These are phyloP conservation scores for Puccinia coronata DNA, from an alignment of 1,284 basidiomycete genomes.

Conservation along the genomic window DNA sequence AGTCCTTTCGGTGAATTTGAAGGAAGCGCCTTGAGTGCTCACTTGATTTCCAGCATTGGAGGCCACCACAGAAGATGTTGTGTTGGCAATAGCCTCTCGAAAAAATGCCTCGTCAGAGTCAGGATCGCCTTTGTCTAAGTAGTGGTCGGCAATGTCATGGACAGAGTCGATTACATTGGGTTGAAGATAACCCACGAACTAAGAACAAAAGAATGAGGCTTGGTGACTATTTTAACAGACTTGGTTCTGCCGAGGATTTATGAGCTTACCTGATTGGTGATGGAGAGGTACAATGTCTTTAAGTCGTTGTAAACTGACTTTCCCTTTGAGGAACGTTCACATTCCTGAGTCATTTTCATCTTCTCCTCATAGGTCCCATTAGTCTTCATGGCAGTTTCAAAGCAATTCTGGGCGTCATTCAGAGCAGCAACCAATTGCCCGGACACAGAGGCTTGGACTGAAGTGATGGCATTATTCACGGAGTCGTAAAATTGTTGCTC, in stretches of 20 bases:
- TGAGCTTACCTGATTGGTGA: slow-evolving; percentile 32
- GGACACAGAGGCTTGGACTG: slow-evolving; percentile 34
- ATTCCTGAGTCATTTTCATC: slow-evolving; percentile 35
- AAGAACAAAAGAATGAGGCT: neutral
- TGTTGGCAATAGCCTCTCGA: slow-evolving; percentile 20
- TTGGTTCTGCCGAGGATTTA: neutral
- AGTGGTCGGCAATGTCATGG: slow-evolving; percentile 44
- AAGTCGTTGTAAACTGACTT: slow-evolving; percentile 45
- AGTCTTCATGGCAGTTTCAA: slow-evolving; percentile 27
- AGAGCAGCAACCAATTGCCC: slow-evolving; percentile 41
- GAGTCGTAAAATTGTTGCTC: slow-evolving; percentile 46
- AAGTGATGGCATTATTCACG: slow-evolving; percentile 45
- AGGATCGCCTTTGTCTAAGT: slow-evolving; percentile 20
- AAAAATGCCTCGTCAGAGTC: slow-evolving; percentile 28
- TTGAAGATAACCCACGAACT: slow-evolving; percentile 47
- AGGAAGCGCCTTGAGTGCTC: neutral
- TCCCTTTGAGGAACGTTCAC: slow-evolving; percentile 1
- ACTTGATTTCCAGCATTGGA: slow-evolving; percentile 48
- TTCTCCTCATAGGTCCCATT: slow-evolving; percentile 25
- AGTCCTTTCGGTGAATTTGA: neutral
- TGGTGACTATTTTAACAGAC: neutral
- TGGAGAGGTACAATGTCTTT: slow-evolving; percentile 43
- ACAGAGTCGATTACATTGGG: slow-evolving; percentile 44
- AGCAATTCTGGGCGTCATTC: slow-evolving; percentile 46
- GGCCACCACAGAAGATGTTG: slow-evolving; percentile 41